Percentiles rank a stretch among this genome's conserved stretches.
Conservation (phyloP, 2,329 filamentous ascomycete species). For the Waltergamsia citrina region DNA sequence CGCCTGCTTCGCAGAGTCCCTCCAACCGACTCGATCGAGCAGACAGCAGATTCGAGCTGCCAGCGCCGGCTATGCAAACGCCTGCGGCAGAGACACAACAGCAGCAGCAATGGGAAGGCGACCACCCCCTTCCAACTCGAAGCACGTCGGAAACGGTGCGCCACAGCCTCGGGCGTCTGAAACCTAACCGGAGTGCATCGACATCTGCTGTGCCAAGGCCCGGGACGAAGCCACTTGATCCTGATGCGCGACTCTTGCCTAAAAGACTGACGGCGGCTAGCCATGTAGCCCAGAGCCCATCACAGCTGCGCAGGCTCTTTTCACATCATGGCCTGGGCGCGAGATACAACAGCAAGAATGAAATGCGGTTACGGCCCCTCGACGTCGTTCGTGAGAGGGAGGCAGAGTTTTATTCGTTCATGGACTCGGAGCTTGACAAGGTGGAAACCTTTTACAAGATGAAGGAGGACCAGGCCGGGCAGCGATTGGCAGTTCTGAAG, state of each 20-base stretch:
- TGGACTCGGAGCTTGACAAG: conserved; percentile 81
- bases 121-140: too few relatives aligned
- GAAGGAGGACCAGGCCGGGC: conserved; percentile 78
- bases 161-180: conserved; percentile 12
- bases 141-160: conserved; percentile 8
- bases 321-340: conserved; percentile 18
- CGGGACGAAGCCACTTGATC: background rate
- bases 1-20: conserved; percentile 22
- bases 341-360: conserved; percentile 18
- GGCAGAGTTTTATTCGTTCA: conserved; percentile 77
- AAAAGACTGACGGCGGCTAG: conserved; percentile 6
- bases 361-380: conserved; percentile 33
- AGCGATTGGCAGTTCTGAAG: conserved; percentile 60
- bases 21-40: conserved; percentile 6
- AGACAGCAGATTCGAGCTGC: conserved; percentile 36
- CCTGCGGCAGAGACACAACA: too few relatives aligned
- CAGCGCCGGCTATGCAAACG: conserved; percentile 40
- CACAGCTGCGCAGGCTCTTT: conserved; percentile 23
- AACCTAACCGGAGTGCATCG: conserved; percentile 27
- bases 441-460: conserved; percentile 82
- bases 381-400: conserved; percentile 63
- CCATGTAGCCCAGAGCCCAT: conserved; percentile 13
- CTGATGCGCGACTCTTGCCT: conserved; percentile 5
- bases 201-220: conserved; percentile 12
- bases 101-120: too few relatives aligned